Evolutionary conservation across 306 rosid species (phyloP).

Genomic region (Malus sieversii): DNA sequence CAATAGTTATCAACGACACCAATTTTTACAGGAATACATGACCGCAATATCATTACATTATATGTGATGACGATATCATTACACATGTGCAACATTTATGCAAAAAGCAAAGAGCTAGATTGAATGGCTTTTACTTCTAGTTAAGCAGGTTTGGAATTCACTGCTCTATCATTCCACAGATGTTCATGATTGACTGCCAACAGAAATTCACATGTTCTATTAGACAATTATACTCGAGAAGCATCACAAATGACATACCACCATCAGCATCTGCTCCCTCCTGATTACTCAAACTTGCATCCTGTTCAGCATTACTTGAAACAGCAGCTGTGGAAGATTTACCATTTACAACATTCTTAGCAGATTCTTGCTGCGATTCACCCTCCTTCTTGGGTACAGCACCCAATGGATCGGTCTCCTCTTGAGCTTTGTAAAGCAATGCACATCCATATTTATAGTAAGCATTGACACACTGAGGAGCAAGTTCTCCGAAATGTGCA

Average conservation of each 20-base stretch:
- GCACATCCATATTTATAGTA: slow-evolving; percentile 92
- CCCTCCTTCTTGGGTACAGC: slow-evolving; percentile 73
- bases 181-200: background rate
- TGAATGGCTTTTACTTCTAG: background rate
- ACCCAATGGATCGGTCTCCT: slow-evolving; percentile 89
- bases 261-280: slow-evolving; percentile 57
- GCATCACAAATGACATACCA: slow-evolving; percentile 24
- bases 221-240: background rate
- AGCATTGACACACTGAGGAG: slow-evolving; percentile 72
- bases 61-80: background rate
- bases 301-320: slow-evolving; percentile 45
- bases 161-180: background rate
- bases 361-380: slow-evolving; percentile 51
- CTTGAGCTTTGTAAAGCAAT: slow-evolving; percentile 82
- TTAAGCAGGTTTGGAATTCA: background rate
- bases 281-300: slow-evolving; percentile 29
- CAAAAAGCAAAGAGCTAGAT: background rate
- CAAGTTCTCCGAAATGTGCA: slow-evolving; percentile 72
- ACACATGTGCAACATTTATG: background rate
- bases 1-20: background rate
- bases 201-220: background rate
- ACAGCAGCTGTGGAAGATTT: slow-evolving; percentile 61
- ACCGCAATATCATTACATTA: background rate
- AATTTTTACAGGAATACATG: background rate
- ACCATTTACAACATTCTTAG: slow-evolving; percentile 45